These are phyloP conservation scores for Strigomonas culicis DNA, from an alignment of 208 protist genomes.

Conservation along the genomic window DNA sequence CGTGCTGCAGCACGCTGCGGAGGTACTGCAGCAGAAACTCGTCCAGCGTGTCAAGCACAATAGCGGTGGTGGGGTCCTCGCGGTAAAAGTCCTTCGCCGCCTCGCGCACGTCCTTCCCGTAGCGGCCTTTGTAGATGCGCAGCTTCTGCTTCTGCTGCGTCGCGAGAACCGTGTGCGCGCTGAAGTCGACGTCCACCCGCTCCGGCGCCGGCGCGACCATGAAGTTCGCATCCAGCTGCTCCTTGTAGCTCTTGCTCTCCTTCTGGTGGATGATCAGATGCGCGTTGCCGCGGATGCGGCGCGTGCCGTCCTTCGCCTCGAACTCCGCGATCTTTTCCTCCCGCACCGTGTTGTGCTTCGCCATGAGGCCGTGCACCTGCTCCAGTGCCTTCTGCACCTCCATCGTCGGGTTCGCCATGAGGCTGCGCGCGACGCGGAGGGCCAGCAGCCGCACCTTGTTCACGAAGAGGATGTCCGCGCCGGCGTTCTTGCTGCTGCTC, in stretches of 20 bases:
- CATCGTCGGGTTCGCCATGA: constrained; percentile 84
- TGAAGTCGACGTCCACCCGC: constrained; percentile 86
- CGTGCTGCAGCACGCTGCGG: constrained; percentile 78
- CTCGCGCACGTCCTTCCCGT: constrained; percentile 70
- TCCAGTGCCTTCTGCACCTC: constrained; percentile 63
- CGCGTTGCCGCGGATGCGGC: constrained; percentile 77
- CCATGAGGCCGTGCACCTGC: constrained; percentile 54
- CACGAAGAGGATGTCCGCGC: constrained; percentile 76
- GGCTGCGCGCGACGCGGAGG: constrained; percentile 72
- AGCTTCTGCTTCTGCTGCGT: constrained; percentile 91
- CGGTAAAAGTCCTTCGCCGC: constrained; percentile 85
- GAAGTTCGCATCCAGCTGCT: constrained; percentile 70
- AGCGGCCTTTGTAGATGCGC: constrained; percentile 76
- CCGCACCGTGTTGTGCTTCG: constrained; percentile 69
- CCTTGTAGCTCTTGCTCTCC: constrained; percentile 37
- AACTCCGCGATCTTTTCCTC: constrained; percentile 81
- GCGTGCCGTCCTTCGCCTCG: constrained; percentile 85
- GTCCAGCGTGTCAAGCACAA: constrained; percentile 88
- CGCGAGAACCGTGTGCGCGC: constrained; percentile 75
- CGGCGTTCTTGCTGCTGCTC: constrained; percentile 60
- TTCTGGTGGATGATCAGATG: constrained; percentile 62
- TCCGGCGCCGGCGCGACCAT: constrained; percentile 69
- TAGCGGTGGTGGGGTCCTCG: constrained; percentile 74
- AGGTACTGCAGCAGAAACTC: constrained; percentile 87
- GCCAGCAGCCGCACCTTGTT: constrained; percentile 83